Conservation (phyloP, 2,329 filamentous ascomycete species). For the Alternaria sp. region DNA sequence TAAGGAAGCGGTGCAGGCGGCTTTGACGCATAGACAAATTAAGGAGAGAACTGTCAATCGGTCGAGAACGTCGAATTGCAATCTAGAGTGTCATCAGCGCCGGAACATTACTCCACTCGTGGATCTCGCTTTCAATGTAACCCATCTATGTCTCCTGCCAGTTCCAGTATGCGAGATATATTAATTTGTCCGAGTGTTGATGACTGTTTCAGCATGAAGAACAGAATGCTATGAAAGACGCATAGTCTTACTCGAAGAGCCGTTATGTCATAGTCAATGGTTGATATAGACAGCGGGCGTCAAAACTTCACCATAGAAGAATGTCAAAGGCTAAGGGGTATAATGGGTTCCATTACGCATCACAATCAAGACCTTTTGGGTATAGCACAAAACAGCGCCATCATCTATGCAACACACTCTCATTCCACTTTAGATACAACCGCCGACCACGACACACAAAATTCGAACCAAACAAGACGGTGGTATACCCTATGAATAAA, state of each 20-base stretch:
- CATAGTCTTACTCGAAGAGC: neutral
- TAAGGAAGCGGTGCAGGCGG: neutral
- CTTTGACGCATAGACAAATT: neutral
- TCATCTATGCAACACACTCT: conserved; percentile 7
- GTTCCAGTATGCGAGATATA: neutral
- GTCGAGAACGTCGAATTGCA: neutral
- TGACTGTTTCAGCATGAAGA: neutral
- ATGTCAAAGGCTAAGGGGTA: neutral
- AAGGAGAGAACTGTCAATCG: neutral
- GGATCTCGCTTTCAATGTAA: neutral
- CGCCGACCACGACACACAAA: neutral
- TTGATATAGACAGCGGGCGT: neutral
- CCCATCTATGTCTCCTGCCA: neutral
- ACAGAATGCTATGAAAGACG: neutral
- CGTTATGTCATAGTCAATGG: neutral
- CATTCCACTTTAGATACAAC: conserved; percentile 8
- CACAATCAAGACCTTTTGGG: conserved; percentile 4
- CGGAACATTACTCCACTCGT: neutral
- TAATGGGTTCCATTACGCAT: conserved; percentile 6
- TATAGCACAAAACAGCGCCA: neutral
- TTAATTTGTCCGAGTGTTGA: neutral
- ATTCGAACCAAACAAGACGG: neutral
- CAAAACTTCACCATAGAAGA: neutral
- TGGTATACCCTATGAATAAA: conserved; percentile 6
- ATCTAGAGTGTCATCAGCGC: neutral